Conservation (phyloP, 1,284 basidiomycete genomes). For the Trametes sp. region DNA sequence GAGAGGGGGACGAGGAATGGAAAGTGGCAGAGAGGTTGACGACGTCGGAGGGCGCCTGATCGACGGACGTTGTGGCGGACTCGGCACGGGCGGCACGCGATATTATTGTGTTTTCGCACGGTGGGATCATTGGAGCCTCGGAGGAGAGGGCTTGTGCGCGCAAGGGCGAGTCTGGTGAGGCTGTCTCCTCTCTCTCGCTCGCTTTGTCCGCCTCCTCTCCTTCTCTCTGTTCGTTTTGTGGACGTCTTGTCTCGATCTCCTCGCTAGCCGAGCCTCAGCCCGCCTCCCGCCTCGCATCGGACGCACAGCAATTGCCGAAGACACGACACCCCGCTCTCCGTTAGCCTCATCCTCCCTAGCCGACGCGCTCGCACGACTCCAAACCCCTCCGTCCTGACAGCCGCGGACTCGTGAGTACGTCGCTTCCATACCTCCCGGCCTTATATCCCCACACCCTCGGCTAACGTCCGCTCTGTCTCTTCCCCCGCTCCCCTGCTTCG, state of each 20-base stretch:
- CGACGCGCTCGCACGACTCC: constrained; percentile 9
- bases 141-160: too few species aligned
- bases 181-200: too few species aligned
- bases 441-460: constrained; percentile 18
- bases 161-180: not conserved
- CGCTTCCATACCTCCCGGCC: constrained; percentile 13
- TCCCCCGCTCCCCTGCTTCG: not conserved
- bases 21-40: not conserved
- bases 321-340: constrained; percentile 9
- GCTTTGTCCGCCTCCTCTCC: too few species aligned
- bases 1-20: constrained; percentile 6
- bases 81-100: constrained; percentile 15
- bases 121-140: constrained; percentile 2
- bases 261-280: constrained; percentile 21
- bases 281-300: constrained; percentile 12
- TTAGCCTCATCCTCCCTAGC: constrained; percentile 12
- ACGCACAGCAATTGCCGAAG: not conserved
- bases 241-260: not conserved
- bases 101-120: constrained; percentile 10
- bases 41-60: not conserved
- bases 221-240: too few species aligned
- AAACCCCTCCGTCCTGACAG: constrained; percentile 10
- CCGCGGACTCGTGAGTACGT: constrained; percentile 26
- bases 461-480: constrained; percentile 2
- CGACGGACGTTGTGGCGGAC: constrained; percentile 4